Percentiles rank a stretch among this genome's conserved stretches.
phyloP scores from a whole-genome alignment of 345 rosid genomes.

The Rhizophora mangle region DNA sequence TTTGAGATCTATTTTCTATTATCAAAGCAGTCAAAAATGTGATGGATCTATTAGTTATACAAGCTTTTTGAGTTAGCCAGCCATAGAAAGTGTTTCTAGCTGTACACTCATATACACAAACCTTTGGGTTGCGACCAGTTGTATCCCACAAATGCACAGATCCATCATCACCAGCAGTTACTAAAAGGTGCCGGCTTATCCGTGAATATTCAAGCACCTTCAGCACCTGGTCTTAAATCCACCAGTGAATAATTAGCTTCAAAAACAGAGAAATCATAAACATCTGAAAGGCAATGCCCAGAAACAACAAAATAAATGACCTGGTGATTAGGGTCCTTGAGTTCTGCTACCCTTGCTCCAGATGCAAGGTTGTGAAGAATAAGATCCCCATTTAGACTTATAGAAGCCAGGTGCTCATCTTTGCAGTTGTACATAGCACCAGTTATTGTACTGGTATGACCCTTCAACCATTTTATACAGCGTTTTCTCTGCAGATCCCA shows the following conservation, averaged over 20 bases:
- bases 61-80: too few species aligned
- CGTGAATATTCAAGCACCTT: conserved; percentile 97
- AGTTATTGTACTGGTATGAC: conserved; percentile 79
- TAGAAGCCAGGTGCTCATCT: conserved; percentile 96
- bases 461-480: conserved; percentile 91
- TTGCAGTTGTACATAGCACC: conserved; percentile 93
- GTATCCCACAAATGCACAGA: conserved; percentile 95
- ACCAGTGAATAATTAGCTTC: conserved; percentile 40
- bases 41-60: too few species aligned
- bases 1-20: not conserved
- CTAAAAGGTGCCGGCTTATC: conserved; percentile 83
- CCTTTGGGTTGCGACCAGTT: conserved; percentile 93
- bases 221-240: conserved; percentile 85
- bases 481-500: conserved; percentile 96
- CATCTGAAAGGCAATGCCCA: conserved; percentile 12
- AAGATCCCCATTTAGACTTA: conserved; percentile 82
- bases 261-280: conserved; percentile 21
- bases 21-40: not conserved
- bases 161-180: conserved; percentile 98
- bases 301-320: conserved; percentile 51
- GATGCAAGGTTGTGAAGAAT: conserved; percentile 94
- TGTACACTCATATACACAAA: conserved; percentile 17
- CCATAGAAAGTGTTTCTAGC: not conserved
- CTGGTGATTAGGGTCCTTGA: conserved; percentile 94
- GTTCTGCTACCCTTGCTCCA: conserved; percentile 81